A percentile compares a stretch with the other conserved stretches of the same genome.
These are phyloP conservation scores for Kwoniella sp. DNA, from an alignment of 768 basidiomycete species.

Conservation along the genomic window DNA sequence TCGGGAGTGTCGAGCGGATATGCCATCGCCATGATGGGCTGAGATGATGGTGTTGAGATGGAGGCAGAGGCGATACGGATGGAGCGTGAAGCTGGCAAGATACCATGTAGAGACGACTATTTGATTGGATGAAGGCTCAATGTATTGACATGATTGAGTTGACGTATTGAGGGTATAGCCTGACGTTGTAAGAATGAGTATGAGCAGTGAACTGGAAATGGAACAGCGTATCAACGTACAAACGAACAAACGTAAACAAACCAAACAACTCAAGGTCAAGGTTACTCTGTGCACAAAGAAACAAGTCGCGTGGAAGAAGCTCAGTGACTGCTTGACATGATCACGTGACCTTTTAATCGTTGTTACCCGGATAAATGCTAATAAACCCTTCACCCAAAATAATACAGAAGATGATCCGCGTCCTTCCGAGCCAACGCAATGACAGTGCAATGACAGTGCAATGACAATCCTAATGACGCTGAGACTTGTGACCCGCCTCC, in stretches of 20 bases:
- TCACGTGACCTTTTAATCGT: too few species aligned
- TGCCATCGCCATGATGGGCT: conserved; percentile 25
- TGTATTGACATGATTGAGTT: too few species aligned
- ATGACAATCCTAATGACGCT: too few species aligned
- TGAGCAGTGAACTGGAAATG: too few species aligned
- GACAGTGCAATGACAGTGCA: not conserved
- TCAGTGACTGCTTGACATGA: too few species aligned
- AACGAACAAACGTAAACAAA: conserved; percentile 15
- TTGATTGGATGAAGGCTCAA: too few species aligned
- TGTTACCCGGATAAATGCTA: not conserved
- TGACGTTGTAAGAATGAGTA: too few species aligned
- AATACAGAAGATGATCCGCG: not conserved
- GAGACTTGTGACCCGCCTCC: too few species aligned
- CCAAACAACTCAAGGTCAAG: conserved; percentile 4
- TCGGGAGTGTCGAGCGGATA: conserved; percentile 38
- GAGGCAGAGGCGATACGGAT: not conserved
- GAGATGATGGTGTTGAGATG: not conserved
- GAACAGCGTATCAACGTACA: too few species aligned
- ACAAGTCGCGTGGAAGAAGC: conserved; percentile 17
- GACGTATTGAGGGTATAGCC: too few species aligned
- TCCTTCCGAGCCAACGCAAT: conserved; percentile 9
- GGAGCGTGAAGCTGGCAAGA: not conserved
- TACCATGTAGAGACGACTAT: too few species aligned
- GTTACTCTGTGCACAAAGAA: not conserved
- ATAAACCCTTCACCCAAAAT: not conserved